Conservation (phyloP, 179 eudicot species). For the Beta macrorhiza region DNA sequence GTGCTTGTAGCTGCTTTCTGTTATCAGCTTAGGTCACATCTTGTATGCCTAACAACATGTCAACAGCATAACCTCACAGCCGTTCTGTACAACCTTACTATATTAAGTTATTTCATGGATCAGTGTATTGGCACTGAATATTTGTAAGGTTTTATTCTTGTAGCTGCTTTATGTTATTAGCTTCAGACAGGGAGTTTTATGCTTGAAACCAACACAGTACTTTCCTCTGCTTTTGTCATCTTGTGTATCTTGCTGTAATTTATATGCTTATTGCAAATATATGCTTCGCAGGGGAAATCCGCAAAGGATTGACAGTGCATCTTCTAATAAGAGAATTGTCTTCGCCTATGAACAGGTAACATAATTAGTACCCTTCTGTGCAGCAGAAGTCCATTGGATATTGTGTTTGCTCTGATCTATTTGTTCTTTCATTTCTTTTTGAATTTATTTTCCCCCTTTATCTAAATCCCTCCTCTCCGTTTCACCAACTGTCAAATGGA, state of each 20-base stretch:
- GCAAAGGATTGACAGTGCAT: slow-evolving; percentile 80
- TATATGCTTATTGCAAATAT: slow-evolving; percentile 15
- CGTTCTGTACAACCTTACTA: background rate
- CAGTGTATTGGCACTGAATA: background rate
- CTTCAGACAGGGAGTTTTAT: background rate
- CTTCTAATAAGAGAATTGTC: slow-evolving; percentile 83
- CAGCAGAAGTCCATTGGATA: background rate
- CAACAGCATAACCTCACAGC: background rate
- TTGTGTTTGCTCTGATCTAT: background rate
- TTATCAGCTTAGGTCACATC: background rate
- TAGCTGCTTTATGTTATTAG: background rate
- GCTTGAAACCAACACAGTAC: background rate
- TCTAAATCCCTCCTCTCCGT: background rate
- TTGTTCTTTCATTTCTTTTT: background rate
- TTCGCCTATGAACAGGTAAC: slow-evolving; percentile 96
- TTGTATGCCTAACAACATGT: background rate
- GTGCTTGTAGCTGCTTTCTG: background rate
- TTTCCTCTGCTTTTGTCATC: slow-evolving; percentile 12
- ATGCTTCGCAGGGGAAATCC: slow-evolving; percentile 76
- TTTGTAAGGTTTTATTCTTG: background rate
- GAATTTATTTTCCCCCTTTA: background rate
- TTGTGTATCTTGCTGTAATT: background rate
- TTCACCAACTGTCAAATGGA: background rate
- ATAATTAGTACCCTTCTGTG: background rate
- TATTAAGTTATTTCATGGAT: background rate